These are phyloP conservation scores for Chloranthus sessilifolius DNA, from an alignment of 164 flowering plant genomes.

Conservation along the genomic window DNA sequence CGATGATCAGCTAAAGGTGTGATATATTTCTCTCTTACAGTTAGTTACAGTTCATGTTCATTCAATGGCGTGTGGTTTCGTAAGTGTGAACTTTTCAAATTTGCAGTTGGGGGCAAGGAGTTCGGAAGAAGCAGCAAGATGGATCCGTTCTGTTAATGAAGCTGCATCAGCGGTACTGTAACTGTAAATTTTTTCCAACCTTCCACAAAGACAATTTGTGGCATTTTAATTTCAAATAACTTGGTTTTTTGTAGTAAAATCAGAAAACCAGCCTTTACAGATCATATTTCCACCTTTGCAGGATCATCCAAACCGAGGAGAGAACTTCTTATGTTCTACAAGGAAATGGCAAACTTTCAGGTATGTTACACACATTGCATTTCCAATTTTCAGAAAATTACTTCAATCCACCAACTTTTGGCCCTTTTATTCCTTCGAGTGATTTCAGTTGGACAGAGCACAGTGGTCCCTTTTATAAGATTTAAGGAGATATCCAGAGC, in stretches of 20 bases:
- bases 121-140: conserved; percentile 88
- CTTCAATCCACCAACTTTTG: no score
- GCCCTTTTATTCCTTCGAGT: no score
- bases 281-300: conserved; percentile 18
- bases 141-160: conserved; percentile 69
- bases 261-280: not conserved
- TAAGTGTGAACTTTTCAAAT: conserved; percentile 9
- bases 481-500: no score
- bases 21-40: not conserved
- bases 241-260: not conserved
- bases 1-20: conserved; percentile 74
- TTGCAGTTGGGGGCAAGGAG: conserved; percentile 78
- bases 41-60: not conserved
- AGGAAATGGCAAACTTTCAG: conserved; percentile 57
- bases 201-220: not conserved
- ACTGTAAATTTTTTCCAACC: not conserved
- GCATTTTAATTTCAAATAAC: no score
- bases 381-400: no score
- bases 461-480: no score
- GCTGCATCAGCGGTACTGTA: conserved; percentile 57
- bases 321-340: conserved; percentile 25
- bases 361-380: no score
- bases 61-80: not conserved
- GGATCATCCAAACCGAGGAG: conserved; percentile 36
- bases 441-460: no score